Percentiles rank a stretch among this genome's conserved stretches.
Conservation (phyloP, 495 filamentous ascomycete genomes). For the Cercophora newfieldiana region DNA sequence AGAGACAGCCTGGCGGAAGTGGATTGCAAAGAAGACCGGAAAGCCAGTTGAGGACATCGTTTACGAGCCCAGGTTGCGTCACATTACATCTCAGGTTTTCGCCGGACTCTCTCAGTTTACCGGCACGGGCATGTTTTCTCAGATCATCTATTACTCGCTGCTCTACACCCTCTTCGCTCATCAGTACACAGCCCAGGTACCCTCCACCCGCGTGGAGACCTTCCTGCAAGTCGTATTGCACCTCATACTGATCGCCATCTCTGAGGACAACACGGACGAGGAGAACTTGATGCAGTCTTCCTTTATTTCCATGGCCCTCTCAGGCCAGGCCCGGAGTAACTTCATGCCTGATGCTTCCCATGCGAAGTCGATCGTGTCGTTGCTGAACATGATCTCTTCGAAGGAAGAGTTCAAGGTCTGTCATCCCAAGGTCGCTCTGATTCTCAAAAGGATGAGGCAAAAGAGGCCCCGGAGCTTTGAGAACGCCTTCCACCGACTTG, state of each 20-base stretch:
- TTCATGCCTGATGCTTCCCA: slow-evolving; percentile 48
- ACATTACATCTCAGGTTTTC: slow-evolving; percentile 75
- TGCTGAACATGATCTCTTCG: slow-evolving; percentile 71
- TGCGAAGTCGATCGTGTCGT: slow-evolving; percentile 67
- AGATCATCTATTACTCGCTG: slow-evolving; percentile 86
- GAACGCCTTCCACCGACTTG: slow-evolving; percentile 52
- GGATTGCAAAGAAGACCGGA: slow-evolving; percentile 85
- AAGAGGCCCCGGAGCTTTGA: slow-evolving; percentile 71
- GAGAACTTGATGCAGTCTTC: slow-evolving; percentile 52
- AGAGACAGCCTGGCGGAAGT: slow-evolving; percentile 80
- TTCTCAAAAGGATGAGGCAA: slow-evolving; percentile 84
- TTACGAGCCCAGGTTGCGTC: slow-evolving; percentile 85
- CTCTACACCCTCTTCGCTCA: slow-evolving; percentile 70
- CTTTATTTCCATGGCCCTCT: slow-evolving; percentile 69
- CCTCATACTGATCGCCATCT: slow-evolving; percentile 75
- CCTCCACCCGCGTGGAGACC: slow-evolving; percentile 78
- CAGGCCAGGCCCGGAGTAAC: slow-evolving; percentile 57
- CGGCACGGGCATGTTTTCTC: slow-evolving; percentile 77
- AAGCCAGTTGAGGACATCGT: slow-evolving; percentile 80
- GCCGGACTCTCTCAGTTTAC: slow-evolving; percentile 74
- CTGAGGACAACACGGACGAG: slow-evolving; percentile 72
- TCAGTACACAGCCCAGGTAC: slow-evolving; percentile 66
- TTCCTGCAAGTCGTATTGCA: slow-evolving; percentile 91
- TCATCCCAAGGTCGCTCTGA: slow-evolving; percentile 78
- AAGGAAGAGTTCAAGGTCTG: slow-evolving; percentile 76